A percentile compares a stretch with the other conserved stretches of the same genome.
phyloP scores from a whole-genome alignment of 2,329 filamentous ascomycete species.

The Beauveria medogensis region DNA sequence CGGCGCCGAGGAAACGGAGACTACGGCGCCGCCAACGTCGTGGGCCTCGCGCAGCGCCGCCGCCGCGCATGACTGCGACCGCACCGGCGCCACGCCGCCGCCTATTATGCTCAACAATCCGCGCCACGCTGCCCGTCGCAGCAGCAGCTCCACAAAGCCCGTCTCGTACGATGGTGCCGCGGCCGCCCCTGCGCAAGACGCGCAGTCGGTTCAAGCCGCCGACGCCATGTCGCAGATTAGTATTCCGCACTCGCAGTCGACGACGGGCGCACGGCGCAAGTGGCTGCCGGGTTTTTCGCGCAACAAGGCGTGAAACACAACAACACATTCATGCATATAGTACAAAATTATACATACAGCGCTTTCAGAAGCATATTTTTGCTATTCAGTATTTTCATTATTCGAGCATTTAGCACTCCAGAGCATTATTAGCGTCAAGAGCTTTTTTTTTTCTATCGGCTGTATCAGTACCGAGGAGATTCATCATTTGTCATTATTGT shows the following conservation, averaged over 20 bases:
- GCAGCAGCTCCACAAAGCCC: conserved; percentile 16
- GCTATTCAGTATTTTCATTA: not conserved
- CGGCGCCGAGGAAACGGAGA: not conserved
- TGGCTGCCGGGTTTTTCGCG: conserved; percentile 26
- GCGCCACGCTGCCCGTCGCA: conserved; percentile 23
- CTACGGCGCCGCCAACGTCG: not conserved
- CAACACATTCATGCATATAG: not conserved
- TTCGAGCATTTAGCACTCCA: not conserved
- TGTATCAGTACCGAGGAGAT: not conserved
- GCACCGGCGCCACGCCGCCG: conserved; percentile 44
- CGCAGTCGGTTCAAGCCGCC: not conserved
- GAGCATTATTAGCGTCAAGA: not conserved
- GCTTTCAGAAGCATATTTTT: not conserved
- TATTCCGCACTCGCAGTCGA: conserved; percentile 8
- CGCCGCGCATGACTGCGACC: conserved; percentile 30
- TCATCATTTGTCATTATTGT: not conserved
- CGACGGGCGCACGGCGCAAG: conserved; percentile 25
- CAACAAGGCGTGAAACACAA: not conserved
- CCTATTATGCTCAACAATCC: conserved; percentile 41
- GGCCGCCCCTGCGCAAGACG: not conserved
- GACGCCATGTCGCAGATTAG: conserved; percentile 1
- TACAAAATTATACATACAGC: not conserved
- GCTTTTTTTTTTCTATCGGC: not conserved
- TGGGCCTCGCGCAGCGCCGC: conserved; percentile 29
- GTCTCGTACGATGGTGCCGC: not conserved